Evolutionary conservation across 139 green algal species (phyloP), one percentile per base, ranked within the genome.

Genomic region (Chlamydomonas sp.): DNA sequence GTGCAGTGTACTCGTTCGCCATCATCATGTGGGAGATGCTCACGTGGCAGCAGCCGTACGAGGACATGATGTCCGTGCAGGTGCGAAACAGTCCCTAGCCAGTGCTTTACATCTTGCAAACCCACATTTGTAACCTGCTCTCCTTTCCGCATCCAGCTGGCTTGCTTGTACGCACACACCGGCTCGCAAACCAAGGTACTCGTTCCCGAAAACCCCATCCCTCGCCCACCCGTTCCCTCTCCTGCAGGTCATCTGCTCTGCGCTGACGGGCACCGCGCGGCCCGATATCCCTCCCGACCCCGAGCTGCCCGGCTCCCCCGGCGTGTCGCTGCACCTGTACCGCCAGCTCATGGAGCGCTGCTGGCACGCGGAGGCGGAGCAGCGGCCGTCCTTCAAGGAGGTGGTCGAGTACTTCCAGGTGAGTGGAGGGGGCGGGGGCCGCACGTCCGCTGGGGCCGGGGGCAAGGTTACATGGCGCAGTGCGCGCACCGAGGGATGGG

Each of bases 41-140:
- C 63, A 98, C 96, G 20, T 98, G 95, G 96, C 91, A 96, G 85
- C 92, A 97, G 89, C 96, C 96, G 4, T 98, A 95, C 90, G 90
- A 95, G 85, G 93, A 95, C 72, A 95, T 95, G 93, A 91, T 94
- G 93, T 90, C 76, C 18, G 86, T 92, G 16, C 90, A 94, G 90
- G 92, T 94, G 78, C 20, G 59, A 14, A 62, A 49, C 18, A 17
- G 12, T 17, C 10, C 64, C 9, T 12, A 69, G 64, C 64, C 64
- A 12, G 31, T 49, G 78, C 49, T 49, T 20, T 12, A 49, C 12
- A 80, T 58, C 49, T 16, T 62, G n/a, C 75, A 16, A 80, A 61
- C 20, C 18, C 75, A 80, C 18, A 49, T 62, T 16, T 80, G 75
- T 31, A 59, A 18, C 12, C 18, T 15, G 12, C 58, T 7, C 63